These are phyloP conservation scores for Sphaerulina vaccinii DNA, from an alignment of 2,329 filamentous ascomycete genomes.

Conservation along the genomic window DNA sequence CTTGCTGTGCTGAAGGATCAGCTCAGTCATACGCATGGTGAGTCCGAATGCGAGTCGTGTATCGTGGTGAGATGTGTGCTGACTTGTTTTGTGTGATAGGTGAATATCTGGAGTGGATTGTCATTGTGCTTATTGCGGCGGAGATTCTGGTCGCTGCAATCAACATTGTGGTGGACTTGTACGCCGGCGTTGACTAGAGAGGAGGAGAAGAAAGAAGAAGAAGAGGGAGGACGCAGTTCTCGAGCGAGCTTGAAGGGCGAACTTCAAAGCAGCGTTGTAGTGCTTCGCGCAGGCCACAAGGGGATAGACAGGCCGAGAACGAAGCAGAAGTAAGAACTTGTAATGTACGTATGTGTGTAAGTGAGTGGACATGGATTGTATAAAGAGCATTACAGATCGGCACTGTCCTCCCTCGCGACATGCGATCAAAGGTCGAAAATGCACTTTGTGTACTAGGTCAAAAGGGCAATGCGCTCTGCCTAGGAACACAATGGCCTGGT, in stretches of 20 bases:
- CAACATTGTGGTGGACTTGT: conserved; percentile 93
- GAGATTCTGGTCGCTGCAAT: conserved; percentile 84
- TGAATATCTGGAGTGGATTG: conserved; percentile 57
- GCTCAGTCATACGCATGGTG: conserved; percentile 86
- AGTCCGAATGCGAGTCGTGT: conserved; percentile 47
- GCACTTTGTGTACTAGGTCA: no score
- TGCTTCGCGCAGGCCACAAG: not conserved
- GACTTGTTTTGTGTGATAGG: conserved; percentile 32
- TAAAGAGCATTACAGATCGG: not conserved
- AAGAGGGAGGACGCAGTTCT: not conserved
- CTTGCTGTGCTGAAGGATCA: conserved; percentile 93
- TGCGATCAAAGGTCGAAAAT: no score
- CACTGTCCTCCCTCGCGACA: no score
- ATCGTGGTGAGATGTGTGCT: not conserved
- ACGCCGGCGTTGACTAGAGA: conserved; percentile 53
- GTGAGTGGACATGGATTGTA: not conserved
- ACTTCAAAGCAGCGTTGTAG: not conserved
- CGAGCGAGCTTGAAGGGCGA: not conserved
- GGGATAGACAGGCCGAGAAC: not conserved
- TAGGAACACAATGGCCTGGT: no score
- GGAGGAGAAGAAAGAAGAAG: not conserved
- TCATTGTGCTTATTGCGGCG: conserved; percentile 92
- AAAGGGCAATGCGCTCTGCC: no score
- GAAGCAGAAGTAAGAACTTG: not conserved
- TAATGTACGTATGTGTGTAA: not conserved